phyloP scores from a whole-genome alignment of 169 alveolate genomes.

The Cryptosporidium sp. region DNA sequence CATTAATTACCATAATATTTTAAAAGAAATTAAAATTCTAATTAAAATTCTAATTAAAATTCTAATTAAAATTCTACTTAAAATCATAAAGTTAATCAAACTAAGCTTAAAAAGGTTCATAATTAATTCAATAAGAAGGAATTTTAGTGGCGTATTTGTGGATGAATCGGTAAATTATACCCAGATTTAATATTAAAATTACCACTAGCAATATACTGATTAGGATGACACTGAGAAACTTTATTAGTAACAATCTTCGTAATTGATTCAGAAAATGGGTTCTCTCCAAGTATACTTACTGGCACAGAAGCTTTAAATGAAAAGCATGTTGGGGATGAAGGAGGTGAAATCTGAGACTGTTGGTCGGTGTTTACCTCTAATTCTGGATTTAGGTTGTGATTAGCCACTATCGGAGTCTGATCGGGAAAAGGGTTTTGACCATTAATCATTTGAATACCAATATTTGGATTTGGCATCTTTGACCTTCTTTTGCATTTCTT shows the following conservation, averaged over 20 bases:
- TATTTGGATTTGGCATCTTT: background rate
- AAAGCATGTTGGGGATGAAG: constrained; percentile 63
- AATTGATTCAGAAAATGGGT: constrained; percentile 68
- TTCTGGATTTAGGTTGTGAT: background rate
- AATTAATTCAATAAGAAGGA: background rate
- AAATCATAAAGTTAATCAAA: background rate
- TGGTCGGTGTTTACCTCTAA: background rate
- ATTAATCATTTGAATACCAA: background rate
- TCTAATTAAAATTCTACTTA: constrained; percentile 4
- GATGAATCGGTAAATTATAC: constrained; percentile 12
- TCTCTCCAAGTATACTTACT: constrained; percentile 46
- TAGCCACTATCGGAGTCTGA: background rate
- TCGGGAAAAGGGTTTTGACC: background rate
- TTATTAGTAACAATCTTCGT: constrained; percentile 54
- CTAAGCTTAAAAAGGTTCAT: background rate
- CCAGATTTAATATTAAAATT: constrained; percentile 10
- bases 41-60: too few relatives aligned
- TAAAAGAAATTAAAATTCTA: background rate
- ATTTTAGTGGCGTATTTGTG: background rate
- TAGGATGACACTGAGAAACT: constrained; percentile 11
- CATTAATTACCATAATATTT: constrained; percentile 18
- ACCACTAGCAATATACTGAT: background rate
- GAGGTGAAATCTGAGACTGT: constrained; percentile 37
- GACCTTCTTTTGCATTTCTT: constrained; percentile 36
- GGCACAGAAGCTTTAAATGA: constrained; percentile 71